A percentile compares a stretch with the other conserved stretches of the same genome.
phyloP scores from a whole-genome alignment of 495 filamentous ascomycete genomes.

The Penicillium mononematosum region DNA sequence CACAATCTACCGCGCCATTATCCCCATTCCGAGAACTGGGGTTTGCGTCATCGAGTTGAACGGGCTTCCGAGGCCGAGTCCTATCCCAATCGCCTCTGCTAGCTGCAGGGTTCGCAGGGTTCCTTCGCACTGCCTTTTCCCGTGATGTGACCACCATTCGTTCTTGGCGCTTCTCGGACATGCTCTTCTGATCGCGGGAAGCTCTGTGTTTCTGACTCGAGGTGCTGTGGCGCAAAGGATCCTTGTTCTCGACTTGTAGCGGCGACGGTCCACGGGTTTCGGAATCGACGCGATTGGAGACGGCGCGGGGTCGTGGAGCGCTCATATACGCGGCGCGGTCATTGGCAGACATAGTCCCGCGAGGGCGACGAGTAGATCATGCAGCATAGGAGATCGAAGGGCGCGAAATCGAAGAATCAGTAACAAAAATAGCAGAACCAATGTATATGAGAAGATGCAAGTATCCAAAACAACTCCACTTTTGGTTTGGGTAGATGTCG shows the following conservation, averaged over 20 bases:
- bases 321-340: slow-evolving; percentile 47
- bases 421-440: slow-evolving; percentile 3
- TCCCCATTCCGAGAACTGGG: slow-evolving; percentile 40
- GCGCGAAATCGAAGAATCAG: neutral
- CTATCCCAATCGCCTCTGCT: slow-evolving; percentile 47
- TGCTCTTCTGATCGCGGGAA: slow-evolving; percentile 34
- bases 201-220: slow-evolving; percentile 36
- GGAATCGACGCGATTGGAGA: slow-evolving; percentile 47
- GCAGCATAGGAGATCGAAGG: slow-evolving; percentile 16
- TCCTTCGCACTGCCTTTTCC: slow-evolving; percentile 62
- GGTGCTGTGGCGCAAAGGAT: slow-evolving; percentile 36
- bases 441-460: slow-evolving; percentile 10
- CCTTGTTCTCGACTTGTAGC: slow-evolving; percentile 36
- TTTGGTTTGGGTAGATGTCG: slow-evolving; percentile 21
- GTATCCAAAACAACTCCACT: slow-evolving; percentile 24
- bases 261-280: slow-evolving; percentile 38
- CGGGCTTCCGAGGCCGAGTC: slow-evolving; percentile 39
- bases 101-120: slow-evolving; percentile 62
- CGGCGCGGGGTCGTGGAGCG: slow-evolving; percentile 48
- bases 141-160: slow-evolving; percentile 58
- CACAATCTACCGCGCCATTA: slow-evolving; percentile 38
- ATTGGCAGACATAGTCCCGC: slow-evolving; percentile 47
- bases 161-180: slow-evolving; percentile 41
- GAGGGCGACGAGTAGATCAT: slow-evolving; percentile 24
- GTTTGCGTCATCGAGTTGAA: slow-evolving; percentile 41